Percentiles rank a stretch among this genome's conserved stretches.
Conservation (phyloP, 1,284 basidiomycete genomes). For the Cryptococcus sp. region DNA sequence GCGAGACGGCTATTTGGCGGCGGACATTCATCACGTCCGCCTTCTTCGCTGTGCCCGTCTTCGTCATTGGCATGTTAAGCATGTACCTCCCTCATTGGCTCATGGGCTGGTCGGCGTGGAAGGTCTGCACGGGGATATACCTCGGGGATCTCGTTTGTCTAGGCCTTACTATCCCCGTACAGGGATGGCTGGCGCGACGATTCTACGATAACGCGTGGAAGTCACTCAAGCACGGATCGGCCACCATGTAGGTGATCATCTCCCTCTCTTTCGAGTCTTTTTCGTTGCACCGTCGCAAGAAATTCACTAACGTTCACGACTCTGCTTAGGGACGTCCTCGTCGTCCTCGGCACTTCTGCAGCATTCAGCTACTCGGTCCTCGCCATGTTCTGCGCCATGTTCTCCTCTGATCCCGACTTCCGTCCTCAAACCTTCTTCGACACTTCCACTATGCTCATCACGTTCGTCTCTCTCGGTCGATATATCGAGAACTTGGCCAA, state of each 20-base stretch:
- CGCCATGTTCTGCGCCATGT: constrained; percentile 67
- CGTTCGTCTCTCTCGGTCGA: constrained; percentile 92
- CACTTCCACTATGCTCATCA: constrained; percentile 98
- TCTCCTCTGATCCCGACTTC: constrained; percentile 61
- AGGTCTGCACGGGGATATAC: constrained; percentile 67
- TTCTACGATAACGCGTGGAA: constrained; percentile 93
- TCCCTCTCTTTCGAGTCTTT: no score
- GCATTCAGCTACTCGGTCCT: constrained; percentile 88
- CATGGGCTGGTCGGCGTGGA: constrained; percentile 52
- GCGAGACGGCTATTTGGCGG: constrained; percentile 89
- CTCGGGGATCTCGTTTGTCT: constrained; percentile 81
- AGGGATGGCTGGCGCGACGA: constrained; percentile 84
- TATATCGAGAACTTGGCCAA: constrained; percentile 97
- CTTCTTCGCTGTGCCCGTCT: constrained; percentile 86
- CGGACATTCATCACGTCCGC: constrained; percentile 74
- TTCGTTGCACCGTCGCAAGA: background rate
- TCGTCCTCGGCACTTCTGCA: constrained; percentile 91
- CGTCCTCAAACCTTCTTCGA: constrained; percentile 94
- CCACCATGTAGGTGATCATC: constrained; percentile 61
- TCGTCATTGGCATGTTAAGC: constrained; percentile 87
- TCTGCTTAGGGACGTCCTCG: constrained; percentile 81
- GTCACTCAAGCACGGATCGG: constrained; percentile 80
- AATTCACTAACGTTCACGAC: background rate
- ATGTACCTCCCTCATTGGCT: constrained; percentile 60
- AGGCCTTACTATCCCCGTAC: constrained; percentile 84